Base-by-base conservation (phyloP, 345 rosid genomes). In the Lepidium africanum region DNA sequence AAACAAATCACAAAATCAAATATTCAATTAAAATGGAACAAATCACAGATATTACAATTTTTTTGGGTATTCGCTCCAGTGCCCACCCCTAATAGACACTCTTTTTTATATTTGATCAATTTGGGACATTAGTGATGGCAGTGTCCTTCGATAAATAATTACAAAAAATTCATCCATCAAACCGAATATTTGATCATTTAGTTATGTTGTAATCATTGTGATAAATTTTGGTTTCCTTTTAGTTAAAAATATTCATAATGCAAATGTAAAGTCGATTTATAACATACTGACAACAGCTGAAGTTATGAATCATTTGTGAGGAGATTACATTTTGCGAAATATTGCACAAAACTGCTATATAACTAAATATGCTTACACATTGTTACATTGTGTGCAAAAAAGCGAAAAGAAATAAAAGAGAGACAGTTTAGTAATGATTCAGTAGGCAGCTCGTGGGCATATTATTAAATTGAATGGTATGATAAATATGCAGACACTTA, bases 401-500 rank as follows among this genome's bases (percentile, higher is more conserved):
- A 25, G 2, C 3, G 4, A 25, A 25, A 56, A 2, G 7, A 12
- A 30, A 43, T 5, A 14, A 12, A 2, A 39, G 35, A 33, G 68
- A 61, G 47, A 11, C 36, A 62, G 68, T 62, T 61, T 33, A 27
- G 63, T 64, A 56, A 72, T 72, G 76, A 56, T 64, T 55, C 64
- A 55, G 57, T 39, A 27, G 38, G 42, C 52, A 47, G 30, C 52
- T 72, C 51, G 76, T 56, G 76, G 36, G 58, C 12, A 30, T 54
- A 45, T 43, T 62, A 36, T 71, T 43, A 45, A 38, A 60, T 37
- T 42, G 46, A 32, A 70, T 51, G 17, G 46, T 49, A 49, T 27
- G 42, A 70, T 70, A 16, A 35, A 52, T 45, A 41, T 51, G 42
- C 19, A 71, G 62, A 62, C 63, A 52, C 2, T 53, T 37, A n/a